Evolutionary conservation across 352 stramenopile species (phyloP), one percentile per base, ranked within the genome.

Genomic region (Elongisporangium undulatum): DNA sequence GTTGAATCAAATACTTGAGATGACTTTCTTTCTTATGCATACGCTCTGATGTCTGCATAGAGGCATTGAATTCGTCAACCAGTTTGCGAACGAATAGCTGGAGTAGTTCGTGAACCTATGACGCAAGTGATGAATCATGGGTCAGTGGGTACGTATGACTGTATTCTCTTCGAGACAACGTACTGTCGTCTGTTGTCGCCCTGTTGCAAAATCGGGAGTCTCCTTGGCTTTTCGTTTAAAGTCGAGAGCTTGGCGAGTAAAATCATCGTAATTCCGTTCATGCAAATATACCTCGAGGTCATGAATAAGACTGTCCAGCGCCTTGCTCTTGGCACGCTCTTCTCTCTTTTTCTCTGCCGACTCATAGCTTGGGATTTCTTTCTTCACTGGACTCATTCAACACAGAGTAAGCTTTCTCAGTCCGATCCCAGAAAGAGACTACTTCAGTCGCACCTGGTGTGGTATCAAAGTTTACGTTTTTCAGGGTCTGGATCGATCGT

Each of bases 21-120:
- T 94, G 81, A n/a, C 82, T 72, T 48, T 92, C 85, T 51, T 89
- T 90, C 66, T 90, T 92, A 62, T 92, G 82, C 77, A 89, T 92
- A 4, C 75, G 79, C 55, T 90, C 80, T 13, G 80, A 90, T 2
- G 82, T 89, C 54, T 92, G 82, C 62, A 92, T 79, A 17, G 82
- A 87, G 0, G 75, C 62, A 56, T 90, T 89, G 58, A 92, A 92
- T 34, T 92, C 82, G 9, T 92, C 82, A 1, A 89, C 77, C 0
- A 92, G 49, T 17, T 80, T 70, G 13, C 71, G 54, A 5, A 86
- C 72, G 13, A 94, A 89, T n/a, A 79, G 58, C 17, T 75, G 62
- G 9, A 80, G 67, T 1, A 90, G 63, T 10, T 68, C 58, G n/a
- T 89, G 70, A 48, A 92, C 73, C 67, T 86, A 56, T 15, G 6